phyloP scores from a whole-genome alignment of 495 filamentous ascomycete species.

The Saxispiralis lemnorum region DNA sequence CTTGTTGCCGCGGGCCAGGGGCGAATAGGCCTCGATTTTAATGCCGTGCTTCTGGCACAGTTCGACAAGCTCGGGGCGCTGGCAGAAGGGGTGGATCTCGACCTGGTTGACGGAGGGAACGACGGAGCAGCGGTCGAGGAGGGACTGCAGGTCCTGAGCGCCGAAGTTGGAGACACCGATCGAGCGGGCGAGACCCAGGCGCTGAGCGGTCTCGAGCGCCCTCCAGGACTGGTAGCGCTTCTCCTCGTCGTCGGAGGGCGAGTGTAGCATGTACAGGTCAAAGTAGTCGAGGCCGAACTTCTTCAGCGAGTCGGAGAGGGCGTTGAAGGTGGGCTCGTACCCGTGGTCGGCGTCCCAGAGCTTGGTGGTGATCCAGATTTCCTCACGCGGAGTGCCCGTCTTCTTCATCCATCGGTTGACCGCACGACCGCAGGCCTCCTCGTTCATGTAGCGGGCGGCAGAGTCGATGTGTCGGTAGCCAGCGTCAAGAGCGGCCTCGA shows the following conservation, averaged over 20 bases:
- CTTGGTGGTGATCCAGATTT: constrained; percentile 55
- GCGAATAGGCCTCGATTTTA: constrained; percentile 17
- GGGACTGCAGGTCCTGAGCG: neutral
- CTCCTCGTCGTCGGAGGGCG: constrained; percentile 31
- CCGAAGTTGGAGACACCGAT: constrained; percentile 5
- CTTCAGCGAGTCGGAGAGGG: neutral
- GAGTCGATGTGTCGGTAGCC: constrained; percentile 1
- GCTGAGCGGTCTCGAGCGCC: neutral
- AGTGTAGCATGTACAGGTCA: constrained; percentile 69
- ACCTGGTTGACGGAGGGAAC: neutral
- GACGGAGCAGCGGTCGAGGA: neutral
- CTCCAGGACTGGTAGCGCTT: neutral
- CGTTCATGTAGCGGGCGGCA: constrained; percentile 31
- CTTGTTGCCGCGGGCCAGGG: constrained; percentile 20
- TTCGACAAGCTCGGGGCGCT: constrained; percentile 1
- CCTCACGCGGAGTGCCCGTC: constrained; percentile 35
- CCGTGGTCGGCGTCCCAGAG: constrained; percentile 39
- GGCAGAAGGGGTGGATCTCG: constrained; percentile 4
- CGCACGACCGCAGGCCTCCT: constrained; percentile 33
- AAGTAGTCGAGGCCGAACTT: constrained; percentile 67
- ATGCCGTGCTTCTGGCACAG: constrained; percentile 2
- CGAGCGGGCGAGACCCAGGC: neutral
- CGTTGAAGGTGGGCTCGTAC: neutral
- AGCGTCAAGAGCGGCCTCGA: constrained; percentile 20
- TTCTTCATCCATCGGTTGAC: constrained; percentile 33